These are phyloP conservation scores for Stereocaulon alpinum DNA, from an alignment of 495 filamentous ascomycete species.

Conservation along the genomic window DNA sequence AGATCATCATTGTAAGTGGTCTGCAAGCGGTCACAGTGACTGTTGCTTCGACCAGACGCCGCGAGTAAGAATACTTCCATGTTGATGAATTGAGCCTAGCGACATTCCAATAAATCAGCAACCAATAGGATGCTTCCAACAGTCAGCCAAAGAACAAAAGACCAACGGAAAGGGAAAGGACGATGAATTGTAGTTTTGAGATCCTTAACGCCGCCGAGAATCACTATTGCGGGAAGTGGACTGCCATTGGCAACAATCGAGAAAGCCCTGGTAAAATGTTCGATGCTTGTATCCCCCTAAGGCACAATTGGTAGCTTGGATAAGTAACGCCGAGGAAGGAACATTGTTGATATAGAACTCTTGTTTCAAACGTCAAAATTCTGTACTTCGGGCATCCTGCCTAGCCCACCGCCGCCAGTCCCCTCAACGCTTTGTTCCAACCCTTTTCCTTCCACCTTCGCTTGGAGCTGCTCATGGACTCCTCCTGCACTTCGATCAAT, in stretches of 20 bases:
- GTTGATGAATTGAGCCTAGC: not conserved
- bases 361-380: constrained; percentile 31
- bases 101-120: not conserved
- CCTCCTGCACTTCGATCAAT: constrained; percentile 44
- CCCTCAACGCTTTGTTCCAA: constrained; percentile 22
- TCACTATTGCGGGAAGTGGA: not conserved
- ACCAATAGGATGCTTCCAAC: not conserved
- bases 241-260: not conserved
- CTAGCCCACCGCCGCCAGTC: constrained; percentile 36
- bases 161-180: not conserved
- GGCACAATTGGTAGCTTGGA: not conserved
- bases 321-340: not conserved
- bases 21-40: constrained; percentile 1
- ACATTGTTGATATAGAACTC: not conserved
- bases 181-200: not conserved
- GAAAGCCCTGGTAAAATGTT: not conserved
- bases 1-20: not conserved
- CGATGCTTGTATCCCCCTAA: not conserved
- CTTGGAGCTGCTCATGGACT: constrained; percentile 39
- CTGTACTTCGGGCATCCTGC: constrained; percentile 42
- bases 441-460: constrained; percentile 20
- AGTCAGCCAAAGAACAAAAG: not conserved
- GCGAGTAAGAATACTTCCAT: not conserved
- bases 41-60: not conserved
- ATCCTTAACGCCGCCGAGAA: not conserved